These are phyloP conservation scores for Acorus calamus DNA, from an alignment of 106 monocot species.

Conservation along the genomic window DNA sequence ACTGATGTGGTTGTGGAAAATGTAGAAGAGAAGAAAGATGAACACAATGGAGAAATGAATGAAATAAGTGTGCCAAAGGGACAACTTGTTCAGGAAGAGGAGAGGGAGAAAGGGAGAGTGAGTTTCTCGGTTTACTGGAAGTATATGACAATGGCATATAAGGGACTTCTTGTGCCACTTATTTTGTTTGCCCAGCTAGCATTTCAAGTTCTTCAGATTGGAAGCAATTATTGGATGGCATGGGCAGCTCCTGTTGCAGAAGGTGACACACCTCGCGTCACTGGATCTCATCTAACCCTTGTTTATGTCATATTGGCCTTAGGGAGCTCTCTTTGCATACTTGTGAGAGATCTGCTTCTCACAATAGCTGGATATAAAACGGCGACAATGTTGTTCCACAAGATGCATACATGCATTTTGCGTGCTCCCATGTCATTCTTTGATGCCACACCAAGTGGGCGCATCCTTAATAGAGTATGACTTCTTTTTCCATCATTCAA, in stretches of 20 bases:
- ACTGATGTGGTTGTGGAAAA: no score
- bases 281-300: slow-evolving; percentile 28
- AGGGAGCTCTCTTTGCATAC: slow-evolving; percentile 61
- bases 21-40: slow-evolving; percentile 18
- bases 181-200: slow-evolving; percentile 62
- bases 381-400: slow-evolving; percentile 63
- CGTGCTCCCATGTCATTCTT: slow-evolving; percentile 94
- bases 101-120: slow-evolving; percentile 91
- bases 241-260: slow-evolving; percentile 68
- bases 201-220: slow-evolving; percentile 72
- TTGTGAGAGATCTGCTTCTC: slow-evolving; percentile 49
- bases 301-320: slow-evolving; percentile 74
- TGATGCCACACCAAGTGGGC: slow-evolving; percentile 85
- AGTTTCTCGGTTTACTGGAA: slow-evolving; percentile 89
- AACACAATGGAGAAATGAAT: slow-evolving; percentile 26
- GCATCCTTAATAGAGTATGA: slow-evolving; percentile 77
- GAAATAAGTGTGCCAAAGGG: slow-evolving; percentile 33
- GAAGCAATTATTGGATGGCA: slow-evolving; percentile 90
- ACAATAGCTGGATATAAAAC: slow-evolving; percentile 65
- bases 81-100: slow-evolving; percentile 85
- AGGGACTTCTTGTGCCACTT: slow-evolving; percentile 58
- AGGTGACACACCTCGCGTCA: slow-evolving; percentile 51
- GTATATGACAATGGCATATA: slow-evolving; percentile 69
- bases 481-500: neutral
- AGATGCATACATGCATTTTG: slow-evolving; percentile 69